Evolutionary conservation across 2,329 filamentous ascomycete genomes (phyloP), one percentile per base, ranked within the genome.

Genomic region (Beauveria sp.): DNA sequence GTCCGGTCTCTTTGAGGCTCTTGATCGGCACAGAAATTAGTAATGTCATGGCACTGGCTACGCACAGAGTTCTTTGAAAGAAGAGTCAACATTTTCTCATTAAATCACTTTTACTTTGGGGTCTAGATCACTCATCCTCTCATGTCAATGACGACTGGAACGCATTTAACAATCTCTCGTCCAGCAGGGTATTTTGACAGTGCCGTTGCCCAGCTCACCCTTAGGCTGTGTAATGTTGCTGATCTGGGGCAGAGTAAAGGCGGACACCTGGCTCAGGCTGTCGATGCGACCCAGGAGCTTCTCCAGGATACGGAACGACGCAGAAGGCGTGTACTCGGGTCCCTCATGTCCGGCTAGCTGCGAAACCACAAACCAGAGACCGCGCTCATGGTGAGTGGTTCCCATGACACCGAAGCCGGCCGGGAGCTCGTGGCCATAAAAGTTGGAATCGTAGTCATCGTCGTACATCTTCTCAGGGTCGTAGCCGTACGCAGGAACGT

Each of bases 241-340:
- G 26, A 69, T 26, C 51, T 64, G 30, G 0, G 68, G 67, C 10
- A 69, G 70, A 3, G 71, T 72, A 30, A 82, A 80, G 0, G 76
- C 68, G 16, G 58, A 68, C 2, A 70, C 75, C 14, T 73, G 72
- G 12, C 68, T 75, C 65, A 90, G 68, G 63, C 77, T 83, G 5
- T 82, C 75, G 10, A 92, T 84, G 44, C 89, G 77, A 0, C 90
- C 90, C 1, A 96, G 77, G 66, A 94, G 71, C 67, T 89, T 88
- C 77, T 94, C 90, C 22, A 94, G 70, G 62, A 90, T 86, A 40
- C 90, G 77, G 69, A 89, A 91, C 0, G 86, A 81, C 0, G 85
- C 86, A 16, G 79, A 81, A 0, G 89, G 87, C 20, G 84, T 82
- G 68, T 89, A 91, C 71, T 89, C 84, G 0, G 85, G 84, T 0